phyloP scores from a whole-genome alignment of 225 moss, liverwort and hornwort genomes.

The Sphagnum tenellum region DNA sequence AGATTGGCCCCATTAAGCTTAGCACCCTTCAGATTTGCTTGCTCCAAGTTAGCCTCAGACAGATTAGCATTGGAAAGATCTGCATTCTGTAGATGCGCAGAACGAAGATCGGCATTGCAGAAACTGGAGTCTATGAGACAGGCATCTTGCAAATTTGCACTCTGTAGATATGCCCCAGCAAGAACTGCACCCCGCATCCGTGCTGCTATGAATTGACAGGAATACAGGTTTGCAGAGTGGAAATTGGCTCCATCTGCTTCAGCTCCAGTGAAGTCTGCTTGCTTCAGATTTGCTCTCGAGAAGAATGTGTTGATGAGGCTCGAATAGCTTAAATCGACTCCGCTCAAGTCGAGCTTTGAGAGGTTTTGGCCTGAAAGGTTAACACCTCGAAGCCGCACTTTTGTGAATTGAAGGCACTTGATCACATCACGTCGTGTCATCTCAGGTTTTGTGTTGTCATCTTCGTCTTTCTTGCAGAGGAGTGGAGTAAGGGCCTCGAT shows the following conservation, averaged over 20 bases:
- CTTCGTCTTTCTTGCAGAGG: slow-evolving; percentile 62
- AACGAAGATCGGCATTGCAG: slow-evolving; percentile 71
- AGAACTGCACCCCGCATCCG: slow-evolving; percentile 77
- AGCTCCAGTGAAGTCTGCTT: slow-evolving; percentile 56
- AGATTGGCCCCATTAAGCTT: slow-evolving; percentile 85
- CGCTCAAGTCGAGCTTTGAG: slow-evolving; percentile 83
- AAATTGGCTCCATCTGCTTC: slow-evolving; percentile 91
- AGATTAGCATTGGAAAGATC: slow-evolving; percentile 87
- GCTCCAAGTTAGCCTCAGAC: slow-evolving; percentile 68
- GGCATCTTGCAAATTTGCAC: slow-evolving; percentile 81
- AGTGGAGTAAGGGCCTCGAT: slow-evolving; percentile 49
- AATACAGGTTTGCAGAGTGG: slow-evolving; percentile 59
- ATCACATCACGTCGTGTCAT: slow-evolving; percentile 91
- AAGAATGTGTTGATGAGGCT: slow-evolving; percentile 74
- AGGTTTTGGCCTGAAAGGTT: slow-evolving; percentile 71
- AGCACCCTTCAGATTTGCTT: slow-evolving; percentile 90
- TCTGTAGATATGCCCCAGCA: slow-evolving; percentile 72
- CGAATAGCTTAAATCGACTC: slow-evolving; percentile 78
- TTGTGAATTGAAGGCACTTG: slow-evolving; percentile 72
- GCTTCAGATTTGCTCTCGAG: slow-evolving; percentile 55
- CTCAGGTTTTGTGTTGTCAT: slow-evolving; percentile 84
- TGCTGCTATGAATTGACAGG: slow-evolving; percentile 52
- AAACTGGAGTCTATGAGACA: slow-evolving; percentile 66
- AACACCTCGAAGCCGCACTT: slow-evolving; percentile 81
- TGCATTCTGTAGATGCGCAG: slow-evolving; percentile 87